Conservation (phyloP, 2,329 filamentous ascomycete species). For the Penicillium oxalicum region DNA sequence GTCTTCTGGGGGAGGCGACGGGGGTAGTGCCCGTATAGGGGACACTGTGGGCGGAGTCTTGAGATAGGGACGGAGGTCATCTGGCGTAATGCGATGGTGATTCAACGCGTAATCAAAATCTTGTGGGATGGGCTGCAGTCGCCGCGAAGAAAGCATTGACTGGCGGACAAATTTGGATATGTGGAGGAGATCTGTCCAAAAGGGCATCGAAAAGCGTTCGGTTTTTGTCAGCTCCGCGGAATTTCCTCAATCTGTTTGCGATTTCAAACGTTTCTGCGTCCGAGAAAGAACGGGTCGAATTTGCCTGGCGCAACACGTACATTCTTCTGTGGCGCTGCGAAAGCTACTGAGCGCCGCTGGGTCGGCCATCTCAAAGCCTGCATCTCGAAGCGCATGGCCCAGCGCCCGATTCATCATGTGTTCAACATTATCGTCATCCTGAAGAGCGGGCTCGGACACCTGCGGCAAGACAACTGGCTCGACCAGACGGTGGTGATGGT, state of each 20-base stretch:
- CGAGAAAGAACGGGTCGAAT: too few species aligned
- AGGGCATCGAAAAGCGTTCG: too few species aligned
- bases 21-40: constrained; percentile 27
- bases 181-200: constrained; percentile 46
- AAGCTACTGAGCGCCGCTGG: constrained; percentile 54
- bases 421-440: constrained; percentile 50
- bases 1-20: constrained; percentile 39
- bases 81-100: constrained; percentile 23
- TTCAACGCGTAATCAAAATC: constrained; percentile 51
- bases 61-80: constrained; percentile 32
- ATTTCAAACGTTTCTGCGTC: too few species aligned
- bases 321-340: constrained; percentile 52
- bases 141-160: constrained; percentile 54
- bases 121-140: constrained; percentile 50
- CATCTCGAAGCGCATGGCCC: constrained; percentile 45
- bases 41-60: constrained; percentile 21
- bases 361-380: constrained; percentile 51
- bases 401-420: constrained; percentile 52
- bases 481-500: constrained; percentile 39
- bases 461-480: constrained; percentile 26
- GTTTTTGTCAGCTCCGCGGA: too few species aligned
- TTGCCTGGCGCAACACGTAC: constrained; percentile 38
- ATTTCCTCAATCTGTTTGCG: too few species aligned
- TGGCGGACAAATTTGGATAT: constrained; percentile 50
- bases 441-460: constrained; percentile 34